A percentile compares a stretch with the other conserved stretches of the same genome.
These are phyloP conservation scores for Hyparrhenia diplandra DNA, from an alignment of 176 grass and related monocot genomes.

Conservation along the genomic window DNA sequence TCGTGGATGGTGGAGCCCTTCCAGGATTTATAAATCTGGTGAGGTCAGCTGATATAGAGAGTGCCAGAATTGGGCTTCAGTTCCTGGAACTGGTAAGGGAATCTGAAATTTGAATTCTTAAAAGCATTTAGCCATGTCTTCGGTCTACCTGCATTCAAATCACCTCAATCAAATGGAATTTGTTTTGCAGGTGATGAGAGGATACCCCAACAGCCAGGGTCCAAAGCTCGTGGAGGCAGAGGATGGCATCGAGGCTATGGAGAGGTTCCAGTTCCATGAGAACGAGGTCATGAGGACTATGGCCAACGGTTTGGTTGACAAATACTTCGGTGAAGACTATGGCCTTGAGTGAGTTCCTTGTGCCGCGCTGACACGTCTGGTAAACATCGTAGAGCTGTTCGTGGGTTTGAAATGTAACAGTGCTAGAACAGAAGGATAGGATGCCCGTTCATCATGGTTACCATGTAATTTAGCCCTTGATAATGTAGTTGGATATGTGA, in stretches of 20 bases:
- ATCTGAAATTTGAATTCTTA: not conserved
- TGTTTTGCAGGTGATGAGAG: slow-evolving; percentile 82
- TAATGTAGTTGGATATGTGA: not conserved
- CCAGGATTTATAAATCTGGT: slow-evolving; percentile 77
- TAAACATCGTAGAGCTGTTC: not conserved
- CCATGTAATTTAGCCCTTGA: slow-evolving; percentile 17
- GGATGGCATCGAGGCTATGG: slow-evolving; percentile 92
- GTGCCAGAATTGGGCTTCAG: slow-evolving; percentile 82
- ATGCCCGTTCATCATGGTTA: not conserved
- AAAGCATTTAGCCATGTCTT: not conserved
- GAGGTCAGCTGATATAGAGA: slow-evolving; percentile 82
- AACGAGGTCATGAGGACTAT: slow-evolving; percentile 88
- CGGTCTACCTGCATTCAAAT: not conserved
- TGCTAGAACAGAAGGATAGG: not conserved
- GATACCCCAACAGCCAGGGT: slow-evolving; percentile 71
- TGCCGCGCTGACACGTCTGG: not conserved
- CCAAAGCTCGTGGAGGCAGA: slow-evolving; percentile 73
- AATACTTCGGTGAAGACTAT: slow-evolving; percentile 87
- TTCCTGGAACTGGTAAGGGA: slow-evolving; percentile 81
- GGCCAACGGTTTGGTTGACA: slow-evolving; percentile 86
- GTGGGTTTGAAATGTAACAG: not conserved
- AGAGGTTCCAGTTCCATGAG: slow-evolving; percentile 98
- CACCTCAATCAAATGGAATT: not conserved
- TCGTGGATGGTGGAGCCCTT: slow-evolving; percentile 71
- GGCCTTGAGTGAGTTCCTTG: slow-evolving; percentile 50